phyloP scores from a whole-genome alignment of 495 filamentous ascomycete species.

The Aspergillus olivimuriae region DNA sequence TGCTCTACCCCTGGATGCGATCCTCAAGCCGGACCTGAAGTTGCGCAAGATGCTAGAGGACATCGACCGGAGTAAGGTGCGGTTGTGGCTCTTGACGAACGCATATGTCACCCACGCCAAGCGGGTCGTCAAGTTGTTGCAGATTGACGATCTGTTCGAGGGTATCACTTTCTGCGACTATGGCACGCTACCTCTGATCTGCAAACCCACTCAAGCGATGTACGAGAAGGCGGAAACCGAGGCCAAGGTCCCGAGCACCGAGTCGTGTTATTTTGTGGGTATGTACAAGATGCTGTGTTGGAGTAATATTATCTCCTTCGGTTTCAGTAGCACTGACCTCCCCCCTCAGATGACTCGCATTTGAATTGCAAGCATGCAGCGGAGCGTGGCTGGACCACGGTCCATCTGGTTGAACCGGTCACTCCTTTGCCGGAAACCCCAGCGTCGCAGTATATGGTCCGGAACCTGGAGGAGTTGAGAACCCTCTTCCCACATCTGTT shows the following conservation, averaged over 20 bases:
- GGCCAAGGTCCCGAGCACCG: constrained; percentile 48
- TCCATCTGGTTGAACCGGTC: constrained; percentile 73
- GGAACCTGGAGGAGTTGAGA: constrained; percentile 65
- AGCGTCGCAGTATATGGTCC: constrained; percentile 63
- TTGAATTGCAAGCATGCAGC: constrained; percentile 66
- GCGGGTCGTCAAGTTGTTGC: constrained; percentile 73
- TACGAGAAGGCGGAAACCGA: constrained; percentile 70
- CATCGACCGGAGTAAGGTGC: constrained; percentile 73
- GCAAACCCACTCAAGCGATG: constrained; percentile 82
- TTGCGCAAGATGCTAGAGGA: constrained; percentile 72
- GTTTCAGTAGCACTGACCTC: too few species aligned
- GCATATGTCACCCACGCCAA: constrained; percentile 85
- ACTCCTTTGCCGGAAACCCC: constrained; percentile 49
- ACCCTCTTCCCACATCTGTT: constrained; percentile 73
- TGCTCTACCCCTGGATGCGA: constrained; percentile 77
- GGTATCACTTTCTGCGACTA: constrained; percentile 95
- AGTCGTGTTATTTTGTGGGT: constrained; percentile 84
- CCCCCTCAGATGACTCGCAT: constrained; percentile 86
- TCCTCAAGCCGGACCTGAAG: constrained; percentile 70
- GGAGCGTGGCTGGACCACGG: constrained; percentile 70
- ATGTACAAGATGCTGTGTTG: constrained; percentile 23
- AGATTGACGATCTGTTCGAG: constrained; percentile 82
- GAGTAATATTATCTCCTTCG: too few species aligned
- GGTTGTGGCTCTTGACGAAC: constrained; percentile 92
- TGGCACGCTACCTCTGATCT: constrained; percentile 55